Base-by-base conservation (phyloP, 1,284 basidiomycete genomes). In the Wallemia hederae region DNA sequence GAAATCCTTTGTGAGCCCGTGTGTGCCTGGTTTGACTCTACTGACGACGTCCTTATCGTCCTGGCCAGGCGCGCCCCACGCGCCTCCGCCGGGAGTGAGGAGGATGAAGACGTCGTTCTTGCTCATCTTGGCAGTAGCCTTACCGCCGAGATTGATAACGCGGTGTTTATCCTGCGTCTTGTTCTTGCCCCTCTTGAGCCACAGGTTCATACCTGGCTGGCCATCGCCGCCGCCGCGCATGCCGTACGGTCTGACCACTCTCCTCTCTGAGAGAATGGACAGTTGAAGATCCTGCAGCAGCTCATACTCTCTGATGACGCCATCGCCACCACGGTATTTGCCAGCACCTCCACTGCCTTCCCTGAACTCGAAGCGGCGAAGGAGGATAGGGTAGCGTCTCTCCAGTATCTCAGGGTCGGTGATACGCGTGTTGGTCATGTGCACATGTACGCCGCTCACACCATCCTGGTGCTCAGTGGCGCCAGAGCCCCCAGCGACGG, bases 331-430 rank as follows among this genome's bases (percentile, higher is more conserved):
- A 28, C 72, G 73, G 74, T 79, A 89, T 65, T 78, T 73, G 1
- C 91, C 91, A 24, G 74, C 69, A 0, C 91, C 91, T 15, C 80
- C 88, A 1, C 83, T 86, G 24, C 78, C 81, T 19, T 77, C 70
- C 9, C 90, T 78, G 61, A 92, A 71, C 17, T 81, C 82, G 70
- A 94, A 96, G 65, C 79, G 69, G 66, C 85, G 83, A 25, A 94
- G 68, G 65, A 94, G 74, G 14, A 94, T 82, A 0, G 90, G 89
- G 69, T 89, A 90, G 33, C 89, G 79, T 57, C 88, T 77, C 71
- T 94, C 89, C 59, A 94, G 77, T 67, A 92, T 85, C 69, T 96
- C 90, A 22, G 89, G 82, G 65, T 94, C 91, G 22, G 87, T 85
- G 64, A 88, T 89, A 17, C 85, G 80, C 19, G 63, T 26, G 7